Conservation (phyloP, 257 asterid genomes). For the Solanum piurae region DNA sequence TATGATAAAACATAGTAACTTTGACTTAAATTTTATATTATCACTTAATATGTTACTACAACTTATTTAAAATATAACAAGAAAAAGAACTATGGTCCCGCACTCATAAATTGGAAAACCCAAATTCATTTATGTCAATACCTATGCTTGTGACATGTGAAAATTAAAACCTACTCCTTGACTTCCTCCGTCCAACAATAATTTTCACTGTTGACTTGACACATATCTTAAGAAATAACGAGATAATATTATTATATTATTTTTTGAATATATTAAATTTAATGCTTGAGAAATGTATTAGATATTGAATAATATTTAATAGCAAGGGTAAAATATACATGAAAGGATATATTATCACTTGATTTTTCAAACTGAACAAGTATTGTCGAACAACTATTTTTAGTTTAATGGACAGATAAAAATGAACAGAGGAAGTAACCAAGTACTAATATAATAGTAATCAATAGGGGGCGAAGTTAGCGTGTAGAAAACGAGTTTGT, state of each 20-base stretch:
- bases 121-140: background rate
- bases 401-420: too few species aligned
- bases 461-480: background rate
- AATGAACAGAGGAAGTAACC: too few species aligned
- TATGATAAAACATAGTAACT: background rate
- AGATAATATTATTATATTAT: too few species aligned
- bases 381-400: too few species aligned
- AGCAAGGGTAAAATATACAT: too few species aligned
- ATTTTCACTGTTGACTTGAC: too few species aligned
- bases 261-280: too few species aligned
- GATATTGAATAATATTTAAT: too few species aligned
- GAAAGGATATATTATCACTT: too few species aligned
- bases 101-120: background rate
- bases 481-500: background rate
- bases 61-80: background rate
- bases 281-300: fast-evolving
- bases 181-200: too few species aligned
- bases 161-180: background rate
- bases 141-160: background rate
- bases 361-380: too few species aligned
- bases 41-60: background rate
- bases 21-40: background rate
- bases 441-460: background rate
- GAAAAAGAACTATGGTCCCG: background rate
- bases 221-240: too few species aligned